A percentile compares a stretch with the other conserved stretches of the same genome.
phyloP scores from a whole-genome alignment of 2,329 filamentous ascomycete species.

The Pseudogymnoascus sp. region DNA sequence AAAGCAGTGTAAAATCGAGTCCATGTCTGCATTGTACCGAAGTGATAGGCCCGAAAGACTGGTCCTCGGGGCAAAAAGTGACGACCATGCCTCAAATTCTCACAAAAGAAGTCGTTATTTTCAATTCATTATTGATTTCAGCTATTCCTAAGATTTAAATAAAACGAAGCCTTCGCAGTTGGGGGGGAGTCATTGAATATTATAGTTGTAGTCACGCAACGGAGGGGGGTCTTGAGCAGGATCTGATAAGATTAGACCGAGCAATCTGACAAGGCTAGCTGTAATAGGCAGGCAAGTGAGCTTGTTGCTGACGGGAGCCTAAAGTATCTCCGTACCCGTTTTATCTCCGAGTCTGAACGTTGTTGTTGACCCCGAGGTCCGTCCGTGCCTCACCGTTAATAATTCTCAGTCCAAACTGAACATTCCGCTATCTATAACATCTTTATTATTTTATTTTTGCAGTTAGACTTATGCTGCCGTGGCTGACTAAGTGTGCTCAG shows the following conservation, averaged over 20 bases:
- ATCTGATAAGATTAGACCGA: conserved; percentile 4
- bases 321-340: background rate
- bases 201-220: background rate
- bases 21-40: background rate
- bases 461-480: background rate
- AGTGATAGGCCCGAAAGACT: background rate
- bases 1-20: background rate
- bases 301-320: background rate
- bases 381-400: background rate
- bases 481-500: background rate
- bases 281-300: background rate
- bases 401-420: background rate
- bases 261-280: background rate
- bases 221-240: background rate
- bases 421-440: background rate
- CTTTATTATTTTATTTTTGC: background rate
- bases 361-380: background rate
- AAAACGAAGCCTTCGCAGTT: background rate
- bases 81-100: background rate
- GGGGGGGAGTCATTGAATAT: background rate
- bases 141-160: background rate
- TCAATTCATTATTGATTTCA: background rate
- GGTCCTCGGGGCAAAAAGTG: background rate
- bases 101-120: background rate
- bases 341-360: background rate